Conservation (phyloP, 1,284 basidiomycete genomes). For the Apiotrichum brassicae region DNA sequence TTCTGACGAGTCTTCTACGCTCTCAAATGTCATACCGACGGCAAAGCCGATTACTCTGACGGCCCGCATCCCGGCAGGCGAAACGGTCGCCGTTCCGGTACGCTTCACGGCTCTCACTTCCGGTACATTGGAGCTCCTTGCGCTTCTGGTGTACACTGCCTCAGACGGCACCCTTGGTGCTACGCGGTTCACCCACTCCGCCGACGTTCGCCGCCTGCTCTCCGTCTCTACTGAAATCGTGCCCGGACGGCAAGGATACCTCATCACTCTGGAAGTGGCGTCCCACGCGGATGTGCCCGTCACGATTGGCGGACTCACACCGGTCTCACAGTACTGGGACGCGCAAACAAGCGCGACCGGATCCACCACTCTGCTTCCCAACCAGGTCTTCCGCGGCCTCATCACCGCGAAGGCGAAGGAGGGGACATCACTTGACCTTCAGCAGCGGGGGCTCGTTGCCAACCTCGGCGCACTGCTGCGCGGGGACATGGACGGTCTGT, state of each 20-base stretch:
- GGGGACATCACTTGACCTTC: conserved; percentile 11
- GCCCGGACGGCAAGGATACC: conserved; percentile 7
- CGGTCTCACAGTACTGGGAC: conserved; percentile 11
- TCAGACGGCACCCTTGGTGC: conserved; percentile 14
- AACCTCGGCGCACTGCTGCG: conserved; percentile 28
- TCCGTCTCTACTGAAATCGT: conserved; percentile 3
- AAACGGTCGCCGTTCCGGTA: conserved; percentile 21
- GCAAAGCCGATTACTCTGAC: conserved; percentile 26
- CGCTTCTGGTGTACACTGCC: conserved; percentile 23
- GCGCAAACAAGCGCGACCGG: not conserved
- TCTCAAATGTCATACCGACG: conserved; percentile 16
- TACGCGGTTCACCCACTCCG: conserved; percentile 11
- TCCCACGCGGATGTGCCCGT: conserved; percentile 9
- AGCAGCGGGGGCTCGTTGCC: conserved; percentile 20
- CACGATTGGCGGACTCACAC: not conserved
- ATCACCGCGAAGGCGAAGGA: conserved; percentile 6
- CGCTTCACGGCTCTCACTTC: conserved; percentile 12
- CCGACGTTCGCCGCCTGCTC: conserved; percentile 18
- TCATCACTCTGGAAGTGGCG: conserved; percentile 7
- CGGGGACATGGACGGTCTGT: conserved; percentile 14
- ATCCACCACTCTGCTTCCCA: conserved; percentile 18
- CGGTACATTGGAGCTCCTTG: conserved; percentile 25
- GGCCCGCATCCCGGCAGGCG: conserved; percentile 22
- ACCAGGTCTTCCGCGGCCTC: conserved; percentile 26
- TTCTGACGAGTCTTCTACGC: conserved; percentile 12